Conservation (phyloP, 2,329 filamentous ascomycete species). For the Coniochaeta sp. region DNA sequence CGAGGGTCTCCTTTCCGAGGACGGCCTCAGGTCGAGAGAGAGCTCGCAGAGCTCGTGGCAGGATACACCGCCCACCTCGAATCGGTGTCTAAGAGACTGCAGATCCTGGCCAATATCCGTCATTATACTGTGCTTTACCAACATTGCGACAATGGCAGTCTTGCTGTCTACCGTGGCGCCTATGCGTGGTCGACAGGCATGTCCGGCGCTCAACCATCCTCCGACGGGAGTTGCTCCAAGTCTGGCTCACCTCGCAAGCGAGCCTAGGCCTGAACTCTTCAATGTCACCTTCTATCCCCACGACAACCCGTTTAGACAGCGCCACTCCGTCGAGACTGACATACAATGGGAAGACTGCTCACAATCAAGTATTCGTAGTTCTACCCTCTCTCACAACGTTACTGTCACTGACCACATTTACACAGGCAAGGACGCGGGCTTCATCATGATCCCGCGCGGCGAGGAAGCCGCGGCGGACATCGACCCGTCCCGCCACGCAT, state of each 20-base stretch:
- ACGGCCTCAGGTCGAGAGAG: not conserved
- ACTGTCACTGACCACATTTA: not conserved
- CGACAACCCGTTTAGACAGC: conserved; percentile 7
- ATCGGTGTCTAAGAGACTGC: not conserved
- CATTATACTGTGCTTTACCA: not conserved
- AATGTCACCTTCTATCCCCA: conserved; percentile 10
- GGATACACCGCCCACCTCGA: not conserved
- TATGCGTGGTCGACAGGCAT: not conserved
- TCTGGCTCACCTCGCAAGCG: not conserved
- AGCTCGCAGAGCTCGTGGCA: not conserved
- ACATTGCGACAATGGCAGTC: not conserved
- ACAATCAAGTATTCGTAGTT: conserved; percentile 6
- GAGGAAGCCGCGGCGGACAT: conserved; percentile 7
- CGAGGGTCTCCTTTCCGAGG: not conserved
- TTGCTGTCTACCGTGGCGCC: not conserved
- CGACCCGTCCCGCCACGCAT: conserved; percentile 7
- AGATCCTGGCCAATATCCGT: not conserved
- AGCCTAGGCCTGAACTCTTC: conserved; percentile 2
- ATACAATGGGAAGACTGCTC: conserved; percentile 8
- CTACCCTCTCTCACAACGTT: not conserved
- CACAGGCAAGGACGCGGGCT: conserved; percentile 4
- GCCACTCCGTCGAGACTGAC: conserved; percentile 7
- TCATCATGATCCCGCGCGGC: conserved; percentile 8
- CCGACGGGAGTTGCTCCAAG: conserved; percentile 6
- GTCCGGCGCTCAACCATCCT: conserved; percentile 2